Evolutionary conservation across 2,329 filamentous ascomycete genomes (phyloP).

Genomic region (Sarocladium brachiariae): DNA sequence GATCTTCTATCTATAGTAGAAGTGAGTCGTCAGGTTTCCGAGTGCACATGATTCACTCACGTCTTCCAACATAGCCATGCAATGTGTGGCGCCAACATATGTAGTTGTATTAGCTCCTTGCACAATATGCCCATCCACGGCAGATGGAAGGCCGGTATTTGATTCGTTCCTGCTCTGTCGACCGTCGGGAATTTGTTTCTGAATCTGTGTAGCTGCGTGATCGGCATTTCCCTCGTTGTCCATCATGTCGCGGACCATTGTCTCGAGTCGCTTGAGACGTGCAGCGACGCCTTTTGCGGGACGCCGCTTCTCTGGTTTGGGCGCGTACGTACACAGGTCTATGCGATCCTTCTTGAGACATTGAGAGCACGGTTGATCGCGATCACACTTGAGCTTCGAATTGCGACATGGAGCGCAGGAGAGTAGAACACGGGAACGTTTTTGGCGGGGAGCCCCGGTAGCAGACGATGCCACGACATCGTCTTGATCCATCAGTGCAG

Average conservation of each 20-base stretch:
- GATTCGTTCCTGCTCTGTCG: neutral
- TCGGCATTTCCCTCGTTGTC: slow-evolving; percentile 6
- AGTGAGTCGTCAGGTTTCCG: neutral
- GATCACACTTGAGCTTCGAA: slow-evolving; percentile 53
- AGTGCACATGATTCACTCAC: slow-evolving; percentile 28
- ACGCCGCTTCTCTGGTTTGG: slow-evolving; percentile 10
- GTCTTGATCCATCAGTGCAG: neutral
- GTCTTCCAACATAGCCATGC: slow-evolving; percentile 54
- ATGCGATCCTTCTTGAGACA: slow-evolving; percentile 9
- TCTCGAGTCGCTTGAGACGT: slow-evolving; percentile 19
- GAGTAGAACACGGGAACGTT: slow-evolving; percentile 42
- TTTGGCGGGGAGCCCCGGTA: slow-evolving; percentile 19
- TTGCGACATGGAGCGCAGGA: slow-evolving; percentile 45
- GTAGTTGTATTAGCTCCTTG: slow-evolving; percentile 33
- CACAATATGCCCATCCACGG: slow-evolving; percentile 35
- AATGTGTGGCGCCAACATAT: slow-evolving; percentile 54
- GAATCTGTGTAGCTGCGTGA: neutral
- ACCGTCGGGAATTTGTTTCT: neutral
- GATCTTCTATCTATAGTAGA: slow-evolving; percentile 44
- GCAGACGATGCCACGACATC: neutral
- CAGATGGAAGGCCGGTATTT: slow-evolving; percentile 14
- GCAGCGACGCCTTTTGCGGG: slow-evolving; percentile 9
- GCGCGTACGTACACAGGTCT: slow-evolving; percentile 13
- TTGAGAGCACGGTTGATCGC: slow-evolving; percentile 20
- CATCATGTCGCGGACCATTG: slow-evolving; percentile 15